Conservation (phyloP, 2,329 filamentous ascomycete species). For the Penicillium hesseltinei region DNA sequence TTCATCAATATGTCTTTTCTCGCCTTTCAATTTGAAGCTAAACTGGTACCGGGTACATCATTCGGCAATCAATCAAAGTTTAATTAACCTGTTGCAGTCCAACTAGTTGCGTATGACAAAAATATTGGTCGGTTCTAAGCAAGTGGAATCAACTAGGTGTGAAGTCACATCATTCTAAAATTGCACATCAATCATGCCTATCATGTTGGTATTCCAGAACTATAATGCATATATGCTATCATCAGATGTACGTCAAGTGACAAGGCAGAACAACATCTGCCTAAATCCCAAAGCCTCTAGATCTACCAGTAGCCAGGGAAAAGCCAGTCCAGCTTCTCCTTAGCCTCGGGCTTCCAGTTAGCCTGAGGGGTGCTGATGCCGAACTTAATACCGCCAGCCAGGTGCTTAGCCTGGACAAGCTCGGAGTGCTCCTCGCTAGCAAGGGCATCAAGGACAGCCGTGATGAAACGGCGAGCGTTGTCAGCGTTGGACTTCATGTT, state of each 20-base stretch:
- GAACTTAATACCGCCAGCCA: slow-evolving; percentile 72
- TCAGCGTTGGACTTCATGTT: slow-evolving; percentile 92
- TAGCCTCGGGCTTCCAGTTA: slow-evolving; percentile 69
- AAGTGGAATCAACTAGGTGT: not conserved
- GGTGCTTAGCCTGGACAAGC: slow-evolving; percentile 75
- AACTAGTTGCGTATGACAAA: not conserved
- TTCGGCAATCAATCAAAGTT: too few relatives aligned
- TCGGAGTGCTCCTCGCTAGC: slow-evolving; percentile 73
- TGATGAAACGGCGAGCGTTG: slow-evolving; percentile 83
- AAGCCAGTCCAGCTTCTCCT: slow-evolving; percentile 78
- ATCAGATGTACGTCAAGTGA: not conserved
- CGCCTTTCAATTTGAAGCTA: too few relatives aligned
- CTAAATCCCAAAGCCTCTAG: not conserved
- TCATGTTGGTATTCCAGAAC: not conserved
- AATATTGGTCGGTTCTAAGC: not conserved
- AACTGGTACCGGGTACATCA: too few relatives aligned
- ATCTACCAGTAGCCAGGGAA: slow-evolving; percentile 73
- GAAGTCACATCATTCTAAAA: not conserved
- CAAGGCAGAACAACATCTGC: not conserved
- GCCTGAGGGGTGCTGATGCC: slow-evolving; percentile 81
- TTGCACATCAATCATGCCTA: not conserved
- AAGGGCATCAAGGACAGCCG: slow-evolving; percentile 82
- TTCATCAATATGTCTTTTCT: too few relatives aligned
- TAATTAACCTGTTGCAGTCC: too few relatives aligned
- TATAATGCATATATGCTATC: slow-evolving; percentile 6